A percentile compares a stretch with the other conserved stretches of the same genome.
phyloP scores from a whole-genome alignment of 225 moss, liverwort and hornwort genomes.

The Rhytidiadelphus loreus region DNA sequence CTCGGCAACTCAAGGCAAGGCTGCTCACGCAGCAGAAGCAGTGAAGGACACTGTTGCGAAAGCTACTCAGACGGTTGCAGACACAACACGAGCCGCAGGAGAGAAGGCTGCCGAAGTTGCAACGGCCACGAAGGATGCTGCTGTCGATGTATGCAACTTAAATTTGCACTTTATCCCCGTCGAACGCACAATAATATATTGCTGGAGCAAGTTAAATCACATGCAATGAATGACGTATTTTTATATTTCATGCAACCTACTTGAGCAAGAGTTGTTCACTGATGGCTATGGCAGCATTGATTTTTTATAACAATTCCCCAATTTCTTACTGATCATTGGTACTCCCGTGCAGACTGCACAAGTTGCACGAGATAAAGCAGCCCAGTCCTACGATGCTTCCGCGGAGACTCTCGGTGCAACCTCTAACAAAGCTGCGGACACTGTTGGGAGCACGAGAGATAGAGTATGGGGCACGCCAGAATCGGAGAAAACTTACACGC shows the following conservation, averaged over 20 bases:
- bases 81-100: conserved; percentile 17
- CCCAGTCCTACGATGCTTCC: conserved; percentile 17
- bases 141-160: neutral
- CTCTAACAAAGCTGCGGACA: neutral
- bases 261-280: neutral
- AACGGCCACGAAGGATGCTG: conserved; percentile 17
- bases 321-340: neutral
- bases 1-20: neutral
- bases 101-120: conserved; percentile 17
- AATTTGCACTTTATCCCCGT: neutral
- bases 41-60: conserved; percentile 14
- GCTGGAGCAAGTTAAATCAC: neutral
- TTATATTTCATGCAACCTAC: neutral
- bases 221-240: neutral
- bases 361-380: conserved; percentile 8
- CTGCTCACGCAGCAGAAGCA: neutral
- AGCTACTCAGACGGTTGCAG: conserved; percentile 13
- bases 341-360: conserved; percentile 5
- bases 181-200: no score
- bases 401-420: conserved; percentile 11
- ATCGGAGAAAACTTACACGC: conserved; percentile 1
- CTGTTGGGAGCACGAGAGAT: conserved; percentile 6
- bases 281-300: neutral
- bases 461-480: conserved; percentile 11
- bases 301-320: neutral